phyloP scores from a whole-genome alignment of 176 grass and related monocot genomes.

The Olyra latifolia region DNA sequence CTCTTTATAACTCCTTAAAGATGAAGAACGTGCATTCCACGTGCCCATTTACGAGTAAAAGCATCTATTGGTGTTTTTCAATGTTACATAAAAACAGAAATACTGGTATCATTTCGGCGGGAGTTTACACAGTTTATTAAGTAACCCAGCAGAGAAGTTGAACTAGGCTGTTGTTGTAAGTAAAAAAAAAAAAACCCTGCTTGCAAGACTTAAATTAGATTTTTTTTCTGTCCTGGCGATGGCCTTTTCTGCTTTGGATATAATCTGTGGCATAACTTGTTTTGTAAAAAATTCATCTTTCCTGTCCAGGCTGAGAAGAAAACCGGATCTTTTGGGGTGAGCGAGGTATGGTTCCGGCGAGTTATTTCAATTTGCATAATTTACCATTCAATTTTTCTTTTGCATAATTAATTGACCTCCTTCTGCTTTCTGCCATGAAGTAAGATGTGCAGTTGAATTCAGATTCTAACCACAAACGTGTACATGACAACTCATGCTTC shows the following conservation, averaged over 20 bases:
- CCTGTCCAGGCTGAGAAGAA: slow-evolving; percentile 46
- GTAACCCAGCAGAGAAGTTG: neutral
- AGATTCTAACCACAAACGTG: neutral
- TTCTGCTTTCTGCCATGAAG: too few relatives aligned
- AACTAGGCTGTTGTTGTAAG: neutral
- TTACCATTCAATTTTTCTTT: too few relatives aligned
- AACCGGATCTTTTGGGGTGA: slow-evolving; percentile 46
- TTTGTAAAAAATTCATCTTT: slow-evolving; percentile 38
- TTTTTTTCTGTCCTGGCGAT: neutral
- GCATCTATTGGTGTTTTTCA: neutral
- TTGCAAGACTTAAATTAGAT: slow-evolving; percentile 12
- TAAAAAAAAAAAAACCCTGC: neutral
- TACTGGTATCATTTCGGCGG: neutral
- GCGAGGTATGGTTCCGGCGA: slow-evolving; percentile 45
- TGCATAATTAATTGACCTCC: too few relatives aligned
- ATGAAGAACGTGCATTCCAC: too few relatives aligned
- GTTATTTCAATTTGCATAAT: too few relatives aligned
- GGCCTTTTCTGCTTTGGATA: neutral
- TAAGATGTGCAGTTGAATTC: too few relatives aligned
- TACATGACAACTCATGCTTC: neutral
- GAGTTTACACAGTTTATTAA: slow-evolving; percentile 7
- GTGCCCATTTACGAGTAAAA: neutral
- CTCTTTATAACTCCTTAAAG: too few relatives aligned
- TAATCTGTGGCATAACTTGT: neutral
- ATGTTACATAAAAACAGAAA: neutral